phyloP scores from a whole-genome alignment of 306 rosid genomes.

The Mimosa bimucronata region DNA sequence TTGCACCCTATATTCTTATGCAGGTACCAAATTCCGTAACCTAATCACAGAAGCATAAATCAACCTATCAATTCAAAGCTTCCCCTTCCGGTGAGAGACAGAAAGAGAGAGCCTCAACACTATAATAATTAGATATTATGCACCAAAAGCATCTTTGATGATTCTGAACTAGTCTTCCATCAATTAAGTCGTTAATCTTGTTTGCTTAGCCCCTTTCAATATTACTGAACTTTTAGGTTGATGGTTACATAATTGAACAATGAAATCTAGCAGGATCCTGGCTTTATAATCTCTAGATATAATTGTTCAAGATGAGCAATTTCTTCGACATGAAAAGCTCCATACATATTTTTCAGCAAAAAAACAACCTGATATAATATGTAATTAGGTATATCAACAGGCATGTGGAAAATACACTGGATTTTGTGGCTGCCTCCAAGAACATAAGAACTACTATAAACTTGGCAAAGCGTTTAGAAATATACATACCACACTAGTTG shows the following conservation, averaged over 20 bases:
- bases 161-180: background rate
- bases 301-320: background rate
- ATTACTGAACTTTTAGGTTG: background rate
- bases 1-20: background rate
- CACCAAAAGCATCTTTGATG: background rate
- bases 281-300: background rate
- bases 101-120: background rate
- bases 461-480: background rate
- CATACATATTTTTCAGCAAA: background rate
- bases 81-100: background rate
- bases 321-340: background rate
- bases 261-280: background rate
- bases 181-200: background rate
- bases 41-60: background rate
- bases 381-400: background rate
- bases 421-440: background rate
- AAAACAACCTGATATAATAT: background rate
- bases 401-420: background rate
- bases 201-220: slow-evolving; percentile 2
- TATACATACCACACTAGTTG: background rate
- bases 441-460: background rate
- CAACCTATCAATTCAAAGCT: background rate
- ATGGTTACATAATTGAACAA: background rate
- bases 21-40: background rate
- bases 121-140: background rate